A percentile compares a stretch with the other conserved stretches of the same genome.
These are phyloP conservation scores for Piromyces finnis DNA, from an alignment of 192 early-diverging fungal genomes.

Conservation along the genomic window DNA sequence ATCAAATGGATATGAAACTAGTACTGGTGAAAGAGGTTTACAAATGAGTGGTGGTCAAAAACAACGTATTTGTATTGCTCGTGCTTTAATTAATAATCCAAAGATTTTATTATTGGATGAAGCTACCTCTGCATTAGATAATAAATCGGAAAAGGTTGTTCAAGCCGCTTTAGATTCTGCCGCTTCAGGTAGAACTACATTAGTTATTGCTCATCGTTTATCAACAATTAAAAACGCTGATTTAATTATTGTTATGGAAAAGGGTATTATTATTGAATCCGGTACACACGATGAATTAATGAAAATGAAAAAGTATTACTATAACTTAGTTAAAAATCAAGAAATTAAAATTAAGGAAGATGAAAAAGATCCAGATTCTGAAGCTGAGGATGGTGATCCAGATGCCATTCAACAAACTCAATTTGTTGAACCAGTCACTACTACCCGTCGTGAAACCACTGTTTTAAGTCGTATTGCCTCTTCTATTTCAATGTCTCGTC, in stretches of 20 bases:
- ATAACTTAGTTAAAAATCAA: neutral
- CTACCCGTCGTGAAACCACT: neutral
- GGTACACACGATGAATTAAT: conserved; percentile 13
- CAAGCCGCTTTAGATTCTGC: neutral
- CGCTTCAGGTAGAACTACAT: neutral
- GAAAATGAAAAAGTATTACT: neutral
- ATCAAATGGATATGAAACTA: conserved; percentile 13
- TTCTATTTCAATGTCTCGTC: no score
- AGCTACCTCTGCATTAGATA: no score
- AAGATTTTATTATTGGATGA: no score
- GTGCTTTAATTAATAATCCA: no score
- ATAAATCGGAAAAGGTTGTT: neutral
- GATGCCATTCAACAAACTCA: neutral
- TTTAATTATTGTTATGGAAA: conserved; percentile 15
- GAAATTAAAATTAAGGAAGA: neutral
- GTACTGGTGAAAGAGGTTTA: neutral
- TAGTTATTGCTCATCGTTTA: neutral
- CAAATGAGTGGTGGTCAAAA: no score
- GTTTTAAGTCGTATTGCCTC: no score
- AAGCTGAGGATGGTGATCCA: neutral
- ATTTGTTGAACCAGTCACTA: neutral
- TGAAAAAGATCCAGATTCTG: neutral
- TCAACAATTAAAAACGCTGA: conserved; percentile 15
- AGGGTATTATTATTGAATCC: conserved; percentile 14
- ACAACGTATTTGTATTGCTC: no score